Conservation (phyloP, 352 stramenopile species). For the Phytophthora sp. region DNA sequence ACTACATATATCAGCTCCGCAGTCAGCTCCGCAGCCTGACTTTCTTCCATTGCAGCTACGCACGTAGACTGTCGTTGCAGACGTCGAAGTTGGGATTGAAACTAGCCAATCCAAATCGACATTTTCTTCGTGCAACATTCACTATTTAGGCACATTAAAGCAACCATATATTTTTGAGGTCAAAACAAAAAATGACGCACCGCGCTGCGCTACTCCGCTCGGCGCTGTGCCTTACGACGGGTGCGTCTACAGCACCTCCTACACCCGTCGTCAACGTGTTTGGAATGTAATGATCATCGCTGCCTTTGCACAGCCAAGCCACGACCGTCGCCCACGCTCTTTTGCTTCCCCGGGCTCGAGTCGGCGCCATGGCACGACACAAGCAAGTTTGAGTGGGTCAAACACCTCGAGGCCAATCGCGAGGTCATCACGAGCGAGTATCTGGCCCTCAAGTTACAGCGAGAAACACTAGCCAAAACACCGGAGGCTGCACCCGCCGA, state of each 20-base stretch:
- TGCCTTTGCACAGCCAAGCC: slow-evolving; percentile 52
- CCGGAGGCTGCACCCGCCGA: slow-evolving; percentile 15
- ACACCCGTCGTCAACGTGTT: too few relatives aligned
- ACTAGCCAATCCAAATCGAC: slow-evolving; percentile 11
- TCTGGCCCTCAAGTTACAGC: slow-evolving; percentile 50
- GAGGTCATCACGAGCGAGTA: slow-evolving; percentile 70
- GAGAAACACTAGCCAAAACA: slow-evolving; percentile 22
- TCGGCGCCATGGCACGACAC: slow-evolving; percentile 69
- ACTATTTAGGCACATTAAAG: slow-evolving; percentile 9
- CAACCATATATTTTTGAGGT: not conserved
- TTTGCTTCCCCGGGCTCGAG: slow-evolving; percentile 78
- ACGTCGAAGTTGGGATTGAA: slow-evolving; percentile 21
- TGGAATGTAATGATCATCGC: too few relatives aligned
- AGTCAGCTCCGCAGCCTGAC: too few relatives aligned
- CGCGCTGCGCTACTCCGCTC: slow-evolving; percentile 73
- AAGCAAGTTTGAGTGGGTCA: slow-evolving; percentile 59
- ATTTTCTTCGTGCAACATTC: slow-evolving; percentile 9
- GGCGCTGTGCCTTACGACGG: slow-evolving; percentile 79
- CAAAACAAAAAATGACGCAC: slow-evolving; percentile 46
- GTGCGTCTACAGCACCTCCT: slow-evolving; percentile 40
- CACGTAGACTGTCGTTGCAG: too few relatives aligned
- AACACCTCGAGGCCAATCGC: slow-evolving; percentile 62
- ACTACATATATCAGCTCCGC: too few relatives aligned
- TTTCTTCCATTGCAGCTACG: too few relatives aligned
- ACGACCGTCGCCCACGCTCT: slow-evolving; percentile 79